Evolutionary conservation across 2,329 filamentous ascomycete species (phyloP).

Genomic region (Diaporthe sp.): DNA sequence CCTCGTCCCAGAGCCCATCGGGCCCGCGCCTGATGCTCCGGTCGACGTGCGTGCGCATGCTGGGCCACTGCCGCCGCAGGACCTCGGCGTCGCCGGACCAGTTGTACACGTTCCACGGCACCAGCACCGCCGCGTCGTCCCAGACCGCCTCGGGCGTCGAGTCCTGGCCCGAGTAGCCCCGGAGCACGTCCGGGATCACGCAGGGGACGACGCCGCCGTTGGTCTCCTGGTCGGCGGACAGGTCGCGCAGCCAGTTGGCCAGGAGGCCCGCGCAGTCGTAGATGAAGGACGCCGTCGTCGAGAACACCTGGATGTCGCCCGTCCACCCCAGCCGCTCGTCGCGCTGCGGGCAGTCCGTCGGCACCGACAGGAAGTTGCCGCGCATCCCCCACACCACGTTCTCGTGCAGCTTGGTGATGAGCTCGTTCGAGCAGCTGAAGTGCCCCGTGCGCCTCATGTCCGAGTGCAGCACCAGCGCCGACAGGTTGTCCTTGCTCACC

Average conservation of each 20-base stretch:
- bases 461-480: conserved; percentile 55
- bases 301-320: conserved; percentile 61
- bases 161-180: conserved; percentile 32
- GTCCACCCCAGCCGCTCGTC: conserved; percentile 67
- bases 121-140: conserved; percentile 45
- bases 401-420: conserved; percentile 63
- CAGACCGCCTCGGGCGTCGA: conserved; percentile 45
- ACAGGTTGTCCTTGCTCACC: conserved; percentile 36
- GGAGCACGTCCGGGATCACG: conserved; percentile 45
- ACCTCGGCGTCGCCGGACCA: conserved; percentile 43
- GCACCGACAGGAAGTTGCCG: conserved; percentile 67
- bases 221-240: conserved; percentile 47
- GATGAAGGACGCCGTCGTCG: conserved; percentile 61
- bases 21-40: conserved; percentile 41
- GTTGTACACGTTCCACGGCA: conserved; percentile 46
- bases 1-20: conserved; percentile 48
- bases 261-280: conserved; percentile 64
- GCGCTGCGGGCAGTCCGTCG: conserved; percentile 67
- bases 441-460: conserved; percentile 61
- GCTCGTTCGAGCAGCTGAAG: conserved; percentile 62
- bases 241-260: conserved; percentile 59
- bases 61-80: conserved; percentile 41
- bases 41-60: conserved; percentile 45
- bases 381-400: conserved; percentile 68
- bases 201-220: conserved; percentile 47